phyloP scores from a whole-genome alignment of 2,329 filamentous ascomycete genomes.

The Diaporthe australafricana region DNA sequence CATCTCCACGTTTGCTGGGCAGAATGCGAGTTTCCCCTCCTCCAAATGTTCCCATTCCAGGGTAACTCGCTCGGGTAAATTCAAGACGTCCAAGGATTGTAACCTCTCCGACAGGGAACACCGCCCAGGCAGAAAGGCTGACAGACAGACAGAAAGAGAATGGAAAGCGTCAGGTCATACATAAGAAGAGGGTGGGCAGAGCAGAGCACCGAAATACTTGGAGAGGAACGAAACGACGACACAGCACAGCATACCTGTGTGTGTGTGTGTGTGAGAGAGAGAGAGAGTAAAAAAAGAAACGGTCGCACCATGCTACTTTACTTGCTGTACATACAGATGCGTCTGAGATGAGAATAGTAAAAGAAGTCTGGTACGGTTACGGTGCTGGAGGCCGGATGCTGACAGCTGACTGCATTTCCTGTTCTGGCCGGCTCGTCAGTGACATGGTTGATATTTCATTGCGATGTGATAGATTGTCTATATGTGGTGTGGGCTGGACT shows the following conservation, averaged over 20 bases:
- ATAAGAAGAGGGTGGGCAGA: background rate
- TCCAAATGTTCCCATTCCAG: constrained; percentile 19
- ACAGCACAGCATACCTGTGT: too few species aligned
- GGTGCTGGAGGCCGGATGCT: too few species aligned
- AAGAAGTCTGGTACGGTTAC: too few species aligned
- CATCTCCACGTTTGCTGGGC: constrained; percentile 24
- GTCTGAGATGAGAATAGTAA: too few species aligned
- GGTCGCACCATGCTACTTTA: too few species aligned
- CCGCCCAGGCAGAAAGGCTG: background rate
- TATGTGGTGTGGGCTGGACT: too few species aligned
- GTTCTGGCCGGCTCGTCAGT: background rate
- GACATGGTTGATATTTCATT: background rate
- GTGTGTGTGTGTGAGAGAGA: too few species aligned
- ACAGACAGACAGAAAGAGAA: background rate
- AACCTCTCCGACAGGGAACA: constrained; percentile 22
- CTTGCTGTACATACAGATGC: too few species aligned
- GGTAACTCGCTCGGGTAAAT: constrained; percentile 24
- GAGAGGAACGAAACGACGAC: too few species aligned
- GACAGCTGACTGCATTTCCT: background rate
- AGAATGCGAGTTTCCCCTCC: constrained; percentile 25
- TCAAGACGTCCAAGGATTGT: constrained; percentile 1
- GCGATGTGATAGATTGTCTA: background rate
- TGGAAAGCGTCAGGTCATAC: background rate
- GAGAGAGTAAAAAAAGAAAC: too few species aligned
- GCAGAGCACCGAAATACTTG: too few species aligned